A percentile compares a stretch with the other conserved stretches of the same genome.
These are phyloP conservation scores for Saprolegnia parasitica DNA, from an alignment of 352 stramenopile genomes.

Conservation along the genomic window DNA sequence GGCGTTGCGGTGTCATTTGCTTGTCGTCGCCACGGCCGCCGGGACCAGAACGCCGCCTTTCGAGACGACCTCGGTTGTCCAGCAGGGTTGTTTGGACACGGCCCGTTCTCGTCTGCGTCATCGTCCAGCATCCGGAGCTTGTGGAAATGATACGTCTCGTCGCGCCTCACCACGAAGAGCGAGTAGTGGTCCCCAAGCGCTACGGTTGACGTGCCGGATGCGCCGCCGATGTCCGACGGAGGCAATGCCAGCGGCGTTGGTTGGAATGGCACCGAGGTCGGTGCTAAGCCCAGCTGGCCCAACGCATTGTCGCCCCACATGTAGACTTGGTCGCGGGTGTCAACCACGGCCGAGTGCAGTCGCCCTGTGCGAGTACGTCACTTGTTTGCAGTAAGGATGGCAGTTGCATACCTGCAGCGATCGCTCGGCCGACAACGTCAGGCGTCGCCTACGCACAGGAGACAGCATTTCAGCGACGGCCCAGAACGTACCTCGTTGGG, in stretches of 20 bases:
- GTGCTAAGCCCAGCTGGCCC: slow-evolving; percentile 7
- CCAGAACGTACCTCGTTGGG: slow-evolving; percentile 1
- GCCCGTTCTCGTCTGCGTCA: neutral
- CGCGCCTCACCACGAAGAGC: slow-evolving; percentile 7
- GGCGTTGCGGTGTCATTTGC: neutral
- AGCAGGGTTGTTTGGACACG: neutral
- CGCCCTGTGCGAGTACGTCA: neutral
- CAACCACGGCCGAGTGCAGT: neutral
- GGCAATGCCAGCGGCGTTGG: slow-evolving; percentile 4
- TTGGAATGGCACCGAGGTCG: neutral
- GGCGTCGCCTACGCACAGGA: neutral
- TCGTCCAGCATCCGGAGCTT: neutral
- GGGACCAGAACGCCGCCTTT: neutral
- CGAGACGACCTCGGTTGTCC: neutral
- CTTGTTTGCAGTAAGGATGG: neutral
- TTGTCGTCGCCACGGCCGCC: neutral
- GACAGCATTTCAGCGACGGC: neutral
- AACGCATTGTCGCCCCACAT: slow-evolving; percentile 12
- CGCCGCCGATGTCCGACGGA: neutral
- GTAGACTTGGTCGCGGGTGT: slow-evolving; percentile 19
- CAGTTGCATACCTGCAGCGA: neutral
- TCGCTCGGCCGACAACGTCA: neutral
- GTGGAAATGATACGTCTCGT: slow-evolving; percentile 6
- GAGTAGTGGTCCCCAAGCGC: slow-evolving; percentile 4
- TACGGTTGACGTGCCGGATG: neutral